Base-by-base conservation (phyloP, 2,329 filamentous ascomycete genomes). In the Ceratocystis eucalypticola region DNA sequence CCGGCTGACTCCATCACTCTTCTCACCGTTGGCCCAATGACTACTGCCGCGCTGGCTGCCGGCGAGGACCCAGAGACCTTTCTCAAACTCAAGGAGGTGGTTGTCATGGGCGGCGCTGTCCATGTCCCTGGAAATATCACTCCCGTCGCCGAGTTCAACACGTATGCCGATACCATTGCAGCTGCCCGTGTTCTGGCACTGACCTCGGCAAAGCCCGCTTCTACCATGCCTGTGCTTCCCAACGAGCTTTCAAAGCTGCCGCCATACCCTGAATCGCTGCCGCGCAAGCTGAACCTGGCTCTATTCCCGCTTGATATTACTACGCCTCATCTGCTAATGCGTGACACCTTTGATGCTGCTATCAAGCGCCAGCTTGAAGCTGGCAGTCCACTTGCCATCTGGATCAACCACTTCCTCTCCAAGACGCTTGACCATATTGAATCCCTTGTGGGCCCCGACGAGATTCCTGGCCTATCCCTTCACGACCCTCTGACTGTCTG, bases 41-140 rank as follows among this genome's bases (percentile, higher is more conserved):
- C 94, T n/a, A 99, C 96, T 74, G 78, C 96, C 37, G 94, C 94
- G 1, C 76, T 96, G 30, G 94, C 94, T 2, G 92, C 94, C 2
- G 86, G 91, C 15, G 85, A 91, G 72, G 93, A 97, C 71, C 87
- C 92, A 0, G 90, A 93, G 75, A 87, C 91, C 0, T 96, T 99
- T 75, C 80, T 99, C 66, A 85, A 86, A 55, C 89, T 86, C 62
- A 96, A 95, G 75, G 91, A 97, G 75, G 83, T 99, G 2, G 87
- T 96, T 3, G 89, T 96, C 61, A 99, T 99, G 94, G 94, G 93
- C 68, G 94, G 94, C 68, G 87, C 89, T 28, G 83, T 99, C 65
- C 81, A 88, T 68, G 78, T 85, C 57, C 82, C 86, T 63, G 94
- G 94, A 71, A 99, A 99, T 75, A 85, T 89, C 72, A 86, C 85